These are phyloP conservation scores for Ganoderma sp. DNA, from an alignment of 1,284 basidiomycete species.

Conservation along the genomic window DNA sequence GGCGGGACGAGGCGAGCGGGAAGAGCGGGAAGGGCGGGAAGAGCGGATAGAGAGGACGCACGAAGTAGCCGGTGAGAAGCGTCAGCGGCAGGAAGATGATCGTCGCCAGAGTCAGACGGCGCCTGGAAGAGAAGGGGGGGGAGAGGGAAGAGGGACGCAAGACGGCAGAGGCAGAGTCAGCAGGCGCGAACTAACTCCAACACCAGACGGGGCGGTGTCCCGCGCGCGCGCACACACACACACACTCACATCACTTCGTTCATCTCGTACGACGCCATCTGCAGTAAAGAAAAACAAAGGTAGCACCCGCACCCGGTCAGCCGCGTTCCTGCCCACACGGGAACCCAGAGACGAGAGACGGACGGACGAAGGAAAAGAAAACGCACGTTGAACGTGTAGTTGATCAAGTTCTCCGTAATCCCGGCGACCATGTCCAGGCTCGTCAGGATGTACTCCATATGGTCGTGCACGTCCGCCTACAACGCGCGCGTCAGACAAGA, in stretches of 20 bases:
- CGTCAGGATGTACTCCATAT: slow-evolving; percentile 70
- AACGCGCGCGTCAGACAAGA: not conserved
- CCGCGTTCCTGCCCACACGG: slow-evolving; percentile 2
- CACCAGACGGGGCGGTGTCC: too few species aligned
- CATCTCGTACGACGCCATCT: slow-evolving; percentile 75
- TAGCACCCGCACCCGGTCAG: slow-evolving; percentile 12
- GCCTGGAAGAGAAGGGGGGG: slow-evolving; percentile 39
- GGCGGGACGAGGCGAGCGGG: not conserved
- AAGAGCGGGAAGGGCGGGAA: not conserved
- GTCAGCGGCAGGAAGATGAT: slow-evolving; percentile 76
- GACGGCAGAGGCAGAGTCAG: not conserved
- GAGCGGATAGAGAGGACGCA: slow-evolving; percentile 41
- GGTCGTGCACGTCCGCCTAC: slow-evolving; percentile 72
- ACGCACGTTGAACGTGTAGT: slow-evolving; percentile 67
- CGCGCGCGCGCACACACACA: slow-evolving; percentile 47
- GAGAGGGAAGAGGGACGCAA: too few species aligned
- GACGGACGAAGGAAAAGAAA: not conserved
- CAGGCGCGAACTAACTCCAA: not conserved
- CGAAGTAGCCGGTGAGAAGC: slow-evolving; percentile 74
- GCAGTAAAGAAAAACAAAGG: not conserved
- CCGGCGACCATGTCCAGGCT: slow-evolving; percentile 72
- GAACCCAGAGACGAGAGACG: too few species aligned
- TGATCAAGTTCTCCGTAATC: slow-evolving; percentile 72
- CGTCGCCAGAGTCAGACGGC: slow-evolving; percentile 64
- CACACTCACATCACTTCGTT: slow-evolving; percentile 66